A percentile compares a stretch with the other conserved stretches of the same genome.
Conservation (phyloP, 345 rosid genomes). For the Iberis pinnata region DNA sequence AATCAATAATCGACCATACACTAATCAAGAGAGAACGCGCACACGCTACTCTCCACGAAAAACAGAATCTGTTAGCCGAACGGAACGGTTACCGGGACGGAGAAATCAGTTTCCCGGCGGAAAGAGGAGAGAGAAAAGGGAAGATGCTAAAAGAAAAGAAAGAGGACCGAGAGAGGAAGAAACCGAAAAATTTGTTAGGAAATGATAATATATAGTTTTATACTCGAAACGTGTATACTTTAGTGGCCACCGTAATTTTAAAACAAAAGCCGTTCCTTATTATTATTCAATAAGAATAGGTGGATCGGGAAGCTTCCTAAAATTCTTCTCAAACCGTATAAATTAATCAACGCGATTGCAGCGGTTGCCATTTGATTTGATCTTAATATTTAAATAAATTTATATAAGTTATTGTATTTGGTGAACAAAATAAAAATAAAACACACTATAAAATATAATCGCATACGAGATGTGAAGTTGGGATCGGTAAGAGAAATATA, state of each 20-base stretch:
- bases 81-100: slow-evolving; percentile 20
- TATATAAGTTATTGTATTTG: too few relatives aligned
- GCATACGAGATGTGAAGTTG: too few relatives aligned
- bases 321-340: slow-evolving; percentile 11
- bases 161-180: slow-evolving; percentile 28
- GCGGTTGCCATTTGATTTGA: too few relatives aligned
- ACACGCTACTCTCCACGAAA: slow-evolving; percentile 5
- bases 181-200: slow-evolving; percentile 43
- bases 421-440: too few relatives aligned
- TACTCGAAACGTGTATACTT: slow-evolving; percentile 37
- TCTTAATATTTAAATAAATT: too few relatives aligned
- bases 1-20: slow-evolving; percentile 16
- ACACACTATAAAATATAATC: too few relatives aligned
- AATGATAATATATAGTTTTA: slow-evolving; percentile 61
- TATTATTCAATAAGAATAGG: not conserved
- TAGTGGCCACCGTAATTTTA: slow-evolving; percentile 29
- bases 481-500: too few relatives aligned
- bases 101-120: slow-evolving; percentile 42
- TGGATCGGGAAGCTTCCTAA: slow-evolving; percentile 28
- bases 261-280: slow-evolving; percentile 16
- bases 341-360: not conserved
- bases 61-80: slow-evolving; percentile 24
- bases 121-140: slow-evolving; percentile 37
- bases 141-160: slow-evolving; percentile 20
- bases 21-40: not conserved